Evolutionary conservation across 108 stramenopile species (phyloP).

Genomic region (Skeletonema potamos): DNA sequence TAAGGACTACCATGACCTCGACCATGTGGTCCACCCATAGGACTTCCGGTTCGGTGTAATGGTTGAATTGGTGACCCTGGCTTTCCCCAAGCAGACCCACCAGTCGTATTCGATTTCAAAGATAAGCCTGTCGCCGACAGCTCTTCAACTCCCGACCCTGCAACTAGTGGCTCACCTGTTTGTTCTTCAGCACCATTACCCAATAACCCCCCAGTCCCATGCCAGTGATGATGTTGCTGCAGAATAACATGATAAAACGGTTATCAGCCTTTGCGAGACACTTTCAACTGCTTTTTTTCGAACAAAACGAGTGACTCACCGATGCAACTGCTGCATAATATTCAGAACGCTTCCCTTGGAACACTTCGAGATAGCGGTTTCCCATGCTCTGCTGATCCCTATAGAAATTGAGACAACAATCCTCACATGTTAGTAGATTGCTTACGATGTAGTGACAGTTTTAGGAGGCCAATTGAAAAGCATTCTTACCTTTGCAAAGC

Average conservation of each 20-base stretch:
- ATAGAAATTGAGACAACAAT: background rate
- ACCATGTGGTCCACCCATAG: background rate
- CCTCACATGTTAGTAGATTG: background rate
- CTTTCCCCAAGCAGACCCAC: conserved; percentile 33
- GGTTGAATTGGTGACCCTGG: conserved; percentile 3
- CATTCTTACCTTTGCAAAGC: conserved; percentile 78
- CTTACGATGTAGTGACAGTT: background rate
- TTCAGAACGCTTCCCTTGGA: conserved; percentile 82
- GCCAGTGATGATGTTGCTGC: conserved; percentile 72
- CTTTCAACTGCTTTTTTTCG: background rate
- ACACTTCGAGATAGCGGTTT: conserved; percentile 85
- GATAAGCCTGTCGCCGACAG: conserved; percentile 15
- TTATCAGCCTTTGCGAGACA: background rate
- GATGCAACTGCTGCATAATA: conserved; percentile 89
- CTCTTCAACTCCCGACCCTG: conserved; percentile 10
- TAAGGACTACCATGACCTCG: conserved; percentile 10
- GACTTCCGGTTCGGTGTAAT: background rate
- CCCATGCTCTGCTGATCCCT: conserved; percentile 86
- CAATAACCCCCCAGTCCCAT: conserved; percentile 39
- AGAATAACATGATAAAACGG: background rate
- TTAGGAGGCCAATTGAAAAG: background rate
- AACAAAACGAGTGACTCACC: conserved; percentile 50
- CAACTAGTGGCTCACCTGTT: conserved; percentile 10
- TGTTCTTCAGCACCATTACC: conserved; percentile 15
- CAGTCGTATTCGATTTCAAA: conserved; percentile 13